These are phyloP conservation scores for Coleophoma eucalyptorum DNA, from an alignment of 2,329 filamentous ascomycete genomes.

Conservation along the genomic window DNA sequence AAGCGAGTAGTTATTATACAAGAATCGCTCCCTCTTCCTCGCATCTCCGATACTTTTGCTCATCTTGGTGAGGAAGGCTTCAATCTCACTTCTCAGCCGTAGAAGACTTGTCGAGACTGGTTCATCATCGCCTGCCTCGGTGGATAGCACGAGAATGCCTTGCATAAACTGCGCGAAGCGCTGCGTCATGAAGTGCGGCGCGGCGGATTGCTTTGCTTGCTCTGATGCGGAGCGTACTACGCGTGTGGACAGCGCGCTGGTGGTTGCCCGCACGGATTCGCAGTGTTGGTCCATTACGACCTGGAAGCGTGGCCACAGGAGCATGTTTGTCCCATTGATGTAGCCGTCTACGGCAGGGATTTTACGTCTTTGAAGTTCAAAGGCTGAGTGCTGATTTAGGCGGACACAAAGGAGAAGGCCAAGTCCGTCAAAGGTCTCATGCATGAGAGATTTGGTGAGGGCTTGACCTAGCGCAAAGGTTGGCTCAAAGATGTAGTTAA, in stretches of 20 bases:
- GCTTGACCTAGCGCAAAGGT: slow-evolving; percentile 80
- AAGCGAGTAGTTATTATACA: slow-evolving; percentile 95
- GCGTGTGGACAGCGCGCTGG: slow-evolving; percentile 43
- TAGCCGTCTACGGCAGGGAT: slow-evolving; percentile 87
- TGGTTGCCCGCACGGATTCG: slow-evolving; percentile 72
- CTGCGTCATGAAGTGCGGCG: slow-evolving; percentile 89
- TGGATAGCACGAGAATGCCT: slow-evolving; percentile 76
- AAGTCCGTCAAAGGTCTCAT: slow-evolving; percentile 76
- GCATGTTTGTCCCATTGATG: slow-evolving; percentile 92
- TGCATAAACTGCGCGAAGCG: slow-evolving; percentile 92
- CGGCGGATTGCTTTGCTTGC: slow-evolving; percentile 63
- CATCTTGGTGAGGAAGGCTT: slow-evolving; percentile 75
- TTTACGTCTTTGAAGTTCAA: slow-evolving; percentile 87
- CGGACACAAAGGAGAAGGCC: slow-evolving; percentile 89
- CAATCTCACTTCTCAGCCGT: slow-evolving; percentile 75
- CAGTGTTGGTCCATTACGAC: slow-evolving; percentile 90
- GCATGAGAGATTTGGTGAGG: slow-evolving; percentile 72
- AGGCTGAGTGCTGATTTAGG: slow-evolving; percentile 89
- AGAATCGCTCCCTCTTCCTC: slow-evolving; percentile 79
- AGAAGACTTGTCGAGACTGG: slow-evolving; percentile 79
- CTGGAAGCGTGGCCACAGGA: slow-evolving; percentile 94
- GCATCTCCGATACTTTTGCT: slow-evolving; percentile 73
- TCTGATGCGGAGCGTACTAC: slow-evolving; percentile 41
- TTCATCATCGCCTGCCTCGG: slow-evolving; percentile 92
- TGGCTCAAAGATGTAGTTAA: slow-evolving; percentile 83